Conservation (phyloP, 2,329 filamentous ascomycete species). For the Endothia cerciana region DNA sequence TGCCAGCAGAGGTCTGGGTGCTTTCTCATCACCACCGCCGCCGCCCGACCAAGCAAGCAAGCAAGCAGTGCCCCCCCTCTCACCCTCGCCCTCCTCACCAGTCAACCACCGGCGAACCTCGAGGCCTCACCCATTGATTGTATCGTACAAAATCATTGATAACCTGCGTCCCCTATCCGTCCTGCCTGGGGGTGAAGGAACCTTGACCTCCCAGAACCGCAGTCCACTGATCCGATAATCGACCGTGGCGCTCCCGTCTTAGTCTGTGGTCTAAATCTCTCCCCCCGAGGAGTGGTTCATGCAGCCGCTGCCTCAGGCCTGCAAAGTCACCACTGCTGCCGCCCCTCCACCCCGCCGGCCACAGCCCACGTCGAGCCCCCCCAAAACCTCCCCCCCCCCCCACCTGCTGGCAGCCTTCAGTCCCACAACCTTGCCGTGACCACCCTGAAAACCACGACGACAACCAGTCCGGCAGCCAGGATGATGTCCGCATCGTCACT, state of each 20-base stretch:
- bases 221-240: not conserved
- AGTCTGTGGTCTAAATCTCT: slow-evolving; percentile 4
- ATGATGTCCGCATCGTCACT: slow-evolving; percentile 43
- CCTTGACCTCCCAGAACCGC: not conserved
- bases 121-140: not conserved
- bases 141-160: not conserved
- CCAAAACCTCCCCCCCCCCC: not conserved
- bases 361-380: slow-evolving; percentile 27
- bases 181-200: not conserved
- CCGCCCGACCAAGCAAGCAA: not conserved
- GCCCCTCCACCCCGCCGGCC: slow-evolving; percentile 12
- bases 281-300: slow-evolving; percentile 13
- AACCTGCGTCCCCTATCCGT: not conserved
- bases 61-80: not conserved
- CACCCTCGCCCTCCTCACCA: not conserved
- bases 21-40: not conserved
- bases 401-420: not conserved
- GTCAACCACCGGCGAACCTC: not conserved
- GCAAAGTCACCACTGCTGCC: slow-evolving; percentile 28
- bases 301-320: slow-evolving; percentile 11
- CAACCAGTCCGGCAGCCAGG: slow-evolving; percentile 40
- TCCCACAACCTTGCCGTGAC: not conserved
- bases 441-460: slow-evolving; percentile 14
- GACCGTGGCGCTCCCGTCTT: slow-evolving; percentile 25
- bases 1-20: not conserved